Base-by-base conservation (phyloP, 2,329 filamentous ascomycete genomes). In the Penicillium sp. region DNA sequence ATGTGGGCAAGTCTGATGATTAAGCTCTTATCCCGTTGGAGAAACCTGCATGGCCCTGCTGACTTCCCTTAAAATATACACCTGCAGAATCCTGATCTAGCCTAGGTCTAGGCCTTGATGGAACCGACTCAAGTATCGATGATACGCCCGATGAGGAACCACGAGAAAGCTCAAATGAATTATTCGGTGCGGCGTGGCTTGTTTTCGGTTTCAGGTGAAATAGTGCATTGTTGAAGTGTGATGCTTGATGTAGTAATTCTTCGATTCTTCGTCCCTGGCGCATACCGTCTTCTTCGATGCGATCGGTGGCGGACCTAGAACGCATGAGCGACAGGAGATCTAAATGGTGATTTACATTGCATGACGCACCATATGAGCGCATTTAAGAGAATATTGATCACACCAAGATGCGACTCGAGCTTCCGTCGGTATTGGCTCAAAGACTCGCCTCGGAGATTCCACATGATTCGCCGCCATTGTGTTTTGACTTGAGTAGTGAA, bases 361-460 rank as follows among this genome's bases (percentile, higher is more conserved):
- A 15, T 6, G 13, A 31, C 44, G 12, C 5, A 55, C 51, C 33
- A 58, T 49, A 50, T 27, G 4, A 44, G 49, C 1, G 51, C 47
- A 21, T 19, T 58, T 17, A 58, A 44, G 15, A 55, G 9, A 4
- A 55, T 15, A 13, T 51, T 58, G 9, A 52, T 38, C 3, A 47
- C 31, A 55, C 19, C 41, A 9, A 42, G 54, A 48, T 55, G 52
- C 7, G 42, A 36, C 36, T 58, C 45, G 19, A 58, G 52, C 27
- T 58, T 52, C 10, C 33, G 45, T 13, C 56, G 48, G 6, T 58
- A 54, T 15, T 27, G 35, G 15, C 19, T 55, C 19, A 58, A 39
- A 1, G 51, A 50, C 15, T 58, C 51, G 3, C 45, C 51, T 21
- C 45, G 29, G 12, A 55, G 15, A 12, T 45, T 38, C 51, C 51